Base-by-base conservation (phyloP, 2,329 filamentous ascomycete genomes). In the Amesomyces nigricolor region DNA sequence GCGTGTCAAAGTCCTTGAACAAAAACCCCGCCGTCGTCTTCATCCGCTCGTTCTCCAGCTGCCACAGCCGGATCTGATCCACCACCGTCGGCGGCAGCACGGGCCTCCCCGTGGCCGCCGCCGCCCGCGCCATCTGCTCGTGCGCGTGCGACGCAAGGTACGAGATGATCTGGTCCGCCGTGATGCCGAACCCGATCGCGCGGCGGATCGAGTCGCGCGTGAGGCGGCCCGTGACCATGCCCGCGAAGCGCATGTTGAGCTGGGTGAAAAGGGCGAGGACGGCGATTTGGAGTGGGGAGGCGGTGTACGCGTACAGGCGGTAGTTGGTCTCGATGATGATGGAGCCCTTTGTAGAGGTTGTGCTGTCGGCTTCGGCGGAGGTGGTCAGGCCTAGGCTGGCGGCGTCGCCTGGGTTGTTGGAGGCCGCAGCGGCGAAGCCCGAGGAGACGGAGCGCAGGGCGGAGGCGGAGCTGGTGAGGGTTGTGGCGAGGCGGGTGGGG, bases 281-380 rank as follows among this genome's bases (percentile, higher is more conserved):
- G 52, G 91, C 90, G 61, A 97, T 99, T 71, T 96, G 92, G 0
- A 99, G 82, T 0, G 91, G 89, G 0, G 91, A 96, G 35, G 88
- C 87, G 6, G 95, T 97, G 75, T 99, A 99, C 32, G 94, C 94
- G 74, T 99, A 99, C 63, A 99, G 75, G 26, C 94, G 88, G 75
- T 96, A 97, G 73, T 99, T 99, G 8, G 94, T 99, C 75, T 99
- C 94, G 62, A 99, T 83, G 65, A 99, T 91, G 67, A 99, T 90
- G 74, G 90, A 94, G 60, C 91, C 91, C 65, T 85, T 85, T 60
- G 77, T 26, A 5, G 22, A 26, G 22, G 22, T 72, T 16, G 79
- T 75, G 51, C 71, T 64, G 22, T 71, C 72, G 17, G 32, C 8
- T 35, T 70, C 61, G 42, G 68, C 26, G 66, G 58, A 70, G 60